These are phyloP conservation scores for Paramecium primaurelia DNA, from an alignment of 73 alveolate genomes.

Conservation along the genomic window DNA sequence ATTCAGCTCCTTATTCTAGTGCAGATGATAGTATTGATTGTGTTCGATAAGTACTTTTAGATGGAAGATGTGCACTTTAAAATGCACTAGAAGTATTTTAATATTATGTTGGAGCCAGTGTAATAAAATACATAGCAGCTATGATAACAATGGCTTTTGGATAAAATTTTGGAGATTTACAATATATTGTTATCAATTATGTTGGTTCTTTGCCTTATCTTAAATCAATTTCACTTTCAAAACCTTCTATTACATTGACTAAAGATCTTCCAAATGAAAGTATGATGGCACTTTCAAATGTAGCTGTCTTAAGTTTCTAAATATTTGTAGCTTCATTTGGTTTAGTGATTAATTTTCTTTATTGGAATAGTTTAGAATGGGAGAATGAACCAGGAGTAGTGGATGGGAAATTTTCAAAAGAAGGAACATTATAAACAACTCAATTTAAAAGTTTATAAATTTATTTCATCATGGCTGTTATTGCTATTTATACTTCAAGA, in stretches of 20 bases:
- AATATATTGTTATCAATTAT: slow-evolving; percentile 17
- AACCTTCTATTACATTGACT: not conserved
- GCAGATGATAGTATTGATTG: slow-evolving; percentile 49
- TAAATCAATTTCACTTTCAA: not conserved
- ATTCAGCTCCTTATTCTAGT: slow-evolving; percentile 57
- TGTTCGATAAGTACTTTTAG: slow-evolving; percentile 25
- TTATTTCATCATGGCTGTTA: slow-evolving; percentile 14
- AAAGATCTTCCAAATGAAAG: slow-evolving; percentile 44
- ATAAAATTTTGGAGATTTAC: slow-evolving; percentile 37
- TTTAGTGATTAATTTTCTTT: not conserved
- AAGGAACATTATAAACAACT: slow-evolving; percentile 39
- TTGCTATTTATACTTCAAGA: slow-evolving; percentile 10
- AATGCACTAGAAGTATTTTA: slow-evolving; percentile 38
- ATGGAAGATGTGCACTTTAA: slow-evolving; percentile 50
- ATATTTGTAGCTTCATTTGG: not conserved
- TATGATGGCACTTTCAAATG: not conserved
- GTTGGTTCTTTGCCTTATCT: slow-evolving; percentile 43
- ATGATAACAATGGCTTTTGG: slow-evolving; percentile 53
- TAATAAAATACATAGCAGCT: slow-evolving; percentile 7
- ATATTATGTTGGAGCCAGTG: slow-evolving; percentile 31
- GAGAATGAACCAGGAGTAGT: not conserved
- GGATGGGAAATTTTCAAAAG: slow-evolving; percentile 21
- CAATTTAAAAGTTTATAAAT: not conserved
- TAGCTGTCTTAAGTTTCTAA: not conserved
- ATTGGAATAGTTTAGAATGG: slow-evolving; percentile 41